phyloP scores from a whole-genome alignment of 73 alveolate genomes.

The Diophrys sp. region DNA sequence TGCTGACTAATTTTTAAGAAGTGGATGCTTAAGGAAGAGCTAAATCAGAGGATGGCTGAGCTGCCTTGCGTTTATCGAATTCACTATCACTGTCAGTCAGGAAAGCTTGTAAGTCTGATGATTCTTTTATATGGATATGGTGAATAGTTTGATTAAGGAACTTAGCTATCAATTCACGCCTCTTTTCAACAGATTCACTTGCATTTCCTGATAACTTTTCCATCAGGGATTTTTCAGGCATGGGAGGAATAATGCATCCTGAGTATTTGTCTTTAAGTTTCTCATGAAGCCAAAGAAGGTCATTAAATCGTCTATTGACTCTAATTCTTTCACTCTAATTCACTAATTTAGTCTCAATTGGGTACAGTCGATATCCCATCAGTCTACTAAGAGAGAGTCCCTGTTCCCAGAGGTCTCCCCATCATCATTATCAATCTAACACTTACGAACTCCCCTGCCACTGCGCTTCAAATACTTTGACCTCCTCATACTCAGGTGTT shows the following conservation, averaged over 20 bases:
- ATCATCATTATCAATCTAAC: too few species aligned
- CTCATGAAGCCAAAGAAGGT: neutral
- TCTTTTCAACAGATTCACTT: conserved; percentile 4
- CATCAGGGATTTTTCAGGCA: conserved; percentile 1
- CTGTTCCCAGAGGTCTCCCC: neutral
- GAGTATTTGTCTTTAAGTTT: neutral
- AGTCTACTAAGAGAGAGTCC: neutral
- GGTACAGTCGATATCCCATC: neutral
- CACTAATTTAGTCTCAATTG: neutral
- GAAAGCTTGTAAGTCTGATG: conserved; percentile 1
- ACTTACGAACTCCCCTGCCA: neutral
- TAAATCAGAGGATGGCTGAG: too few species aligned
- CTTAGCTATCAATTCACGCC: neutral
- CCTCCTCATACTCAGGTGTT: neutral
- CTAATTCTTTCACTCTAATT: neutral
- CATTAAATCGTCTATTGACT: neutral
- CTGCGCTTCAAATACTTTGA: neutral
- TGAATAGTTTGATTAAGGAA: neutral
- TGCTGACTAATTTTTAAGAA: too few species aligned
- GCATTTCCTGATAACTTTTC: neutral
- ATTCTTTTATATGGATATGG: neutral
- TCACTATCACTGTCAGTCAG: conserved; percentile 1
- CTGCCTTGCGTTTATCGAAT: neutral
- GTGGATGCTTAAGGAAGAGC: too few species aligned
- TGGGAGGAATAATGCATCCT: conserved; percentile 17